A percentile compares a stretch with the other conserved stretches of the same genome.
These are phyloP conservation scores for Pythium phragmiticola DNA, from an alignment of 352 stramenopile species.

Conservation along the genomic window DNA sequence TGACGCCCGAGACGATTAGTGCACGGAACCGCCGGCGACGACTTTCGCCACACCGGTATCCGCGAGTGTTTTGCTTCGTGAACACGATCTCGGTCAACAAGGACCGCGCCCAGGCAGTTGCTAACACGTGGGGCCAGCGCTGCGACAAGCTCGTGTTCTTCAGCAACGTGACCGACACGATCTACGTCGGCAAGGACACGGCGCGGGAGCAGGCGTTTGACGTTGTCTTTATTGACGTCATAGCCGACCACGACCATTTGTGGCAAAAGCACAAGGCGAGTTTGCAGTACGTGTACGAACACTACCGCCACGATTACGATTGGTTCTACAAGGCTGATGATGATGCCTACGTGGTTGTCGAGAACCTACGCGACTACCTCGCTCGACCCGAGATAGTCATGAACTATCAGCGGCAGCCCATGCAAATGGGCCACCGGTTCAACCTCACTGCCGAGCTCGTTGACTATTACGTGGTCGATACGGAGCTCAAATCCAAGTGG, in stretches of 20 bases:
- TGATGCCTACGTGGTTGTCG: constrained; percentile 79
- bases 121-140: too few species aligned
- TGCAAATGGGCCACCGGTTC: constrained; percentile 82
- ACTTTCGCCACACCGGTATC: too few species aligned
- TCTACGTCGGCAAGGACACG: constrained; percentile 36
- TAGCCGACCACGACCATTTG: constrained; percentile 76
- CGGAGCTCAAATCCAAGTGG: constrained; percentile 54
- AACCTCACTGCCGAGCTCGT: constrained; percentile 69
- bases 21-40: too few species aligned
- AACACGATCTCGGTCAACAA: too few species aligned
- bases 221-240: constrained; percentile 67
- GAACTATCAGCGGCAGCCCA: constrained; percentile 47
- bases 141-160: constrained; percentile 76
- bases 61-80: too few species aligned
- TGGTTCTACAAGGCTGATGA: constrained; percentile 89
- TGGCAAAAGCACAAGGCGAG: constrained; percentile 84
- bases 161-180: constrained; percentile 62
- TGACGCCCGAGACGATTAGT: too few species aligned
- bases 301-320: constrained; percentile 77
- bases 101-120: too few species aligned
- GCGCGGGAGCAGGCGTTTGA: constrained; percentile 32
- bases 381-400: constrained; percentile 62
- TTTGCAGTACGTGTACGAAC: constrained; percentile 63
- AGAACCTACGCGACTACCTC: constrained; percentile 74
- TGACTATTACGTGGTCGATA: constrained; percentile 79